Base-by-base conservation (phyloP, 441 rosid species). In the Capsella rubella region DNA sequence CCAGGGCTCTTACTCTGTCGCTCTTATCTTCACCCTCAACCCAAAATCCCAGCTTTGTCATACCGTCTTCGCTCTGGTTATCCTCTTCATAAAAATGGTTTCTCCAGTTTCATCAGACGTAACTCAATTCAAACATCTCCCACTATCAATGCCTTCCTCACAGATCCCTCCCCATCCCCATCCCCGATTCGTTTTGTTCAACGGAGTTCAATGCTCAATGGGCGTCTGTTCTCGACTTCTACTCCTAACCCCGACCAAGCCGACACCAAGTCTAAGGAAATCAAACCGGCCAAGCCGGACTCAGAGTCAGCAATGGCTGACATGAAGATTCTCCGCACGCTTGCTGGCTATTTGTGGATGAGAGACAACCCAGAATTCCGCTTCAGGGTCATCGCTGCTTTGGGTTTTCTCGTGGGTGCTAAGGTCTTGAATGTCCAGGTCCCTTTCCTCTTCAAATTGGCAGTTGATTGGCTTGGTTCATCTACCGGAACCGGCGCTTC, bases 361-460 rank as follows among this genome's bases (percentile, higher is more conserved):
- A 87, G 76, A 79, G 98, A 88, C 73, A 89, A 89, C 63, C 73
- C 78, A 6, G 97, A 92, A 47, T 90, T 95, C 77, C 97, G 97
- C 1, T 57, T 86, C 28, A 82, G 98, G 81, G 97, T 95, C 39
- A 49, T 95, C 46, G 49, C 88, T 40, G 99, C 99, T 2, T 76
- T 92, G 74, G 93, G 85, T 3, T 90, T 90, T 74, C 89, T 95
- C 15, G 90, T 95, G 25, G 97, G 95, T 29, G 97, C 97, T 52
- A 92, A 95, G 81, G 81, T 89, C 45, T 74, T 95, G 79, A 92
- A 92, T 61, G 98, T 92, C 25, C 99, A 92, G 73, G 99, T 95
- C 7, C 97, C 99, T 51, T 95, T 92, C 81, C 88, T 92, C 54
- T 95, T 95, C 82, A 90, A 92, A 82, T 82, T 90, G 8, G 95